These are phyloP conservation scores for Penicillium sp. DNA, from an alignment of 2,329 filamentous ascomycete species.

Conservation along the genomic window DNA sequence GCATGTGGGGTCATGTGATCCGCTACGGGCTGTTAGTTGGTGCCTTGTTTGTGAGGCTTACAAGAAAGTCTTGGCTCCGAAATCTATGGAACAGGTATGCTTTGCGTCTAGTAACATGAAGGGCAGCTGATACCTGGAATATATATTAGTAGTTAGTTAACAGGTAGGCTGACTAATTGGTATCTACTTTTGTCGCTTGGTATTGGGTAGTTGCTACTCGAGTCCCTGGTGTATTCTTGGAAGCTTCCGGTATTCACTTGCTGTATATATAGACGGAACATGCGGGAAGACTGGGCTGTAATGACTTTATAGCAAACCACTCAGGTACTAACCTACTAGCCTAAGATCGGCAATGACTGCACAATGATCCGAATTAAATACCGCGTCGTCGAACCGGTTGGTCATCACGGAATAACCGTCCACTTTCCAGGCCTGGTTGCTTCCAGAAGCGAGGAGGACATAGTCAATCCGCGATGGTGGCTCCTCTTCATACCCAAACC, in stretches of 20 bases:
- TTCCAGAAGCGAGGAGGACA: conserved; percentile 52
- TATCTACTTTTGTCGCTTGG: too few relatives aligned
- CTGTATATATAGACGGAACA: too few relatives aligned
- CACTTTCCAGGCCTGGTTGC: conserved; percentile 47
- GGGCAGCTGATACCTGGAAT: background rate
- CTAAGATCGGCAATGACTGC: conserved; percentile 61
- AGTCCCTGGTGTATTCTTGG: too few relatives aligned
- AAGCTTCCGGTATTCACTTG: too few relatives aligned
- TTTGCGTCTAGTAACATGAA: background rate
- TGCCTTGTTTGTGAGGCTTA: conserved; percentile 19
- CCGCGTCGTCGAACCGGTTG: conserved; percentile 62
- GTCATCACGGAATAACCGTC: conserved; percentile 59
- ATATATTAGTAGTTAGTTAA: too few relatives aligned
- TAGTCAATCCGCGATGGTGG: conserved; percentile 58
- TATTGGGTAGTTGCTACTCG: too few relatives aligned
- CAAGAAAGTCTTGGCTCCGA: background rate
- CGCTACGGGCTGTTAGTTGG: background rate
- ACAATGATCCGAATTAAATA: conserved; percentile 63
- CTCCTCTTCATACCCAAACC: conserved; percentile 54
- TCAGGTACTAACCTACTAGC: conserved; percentile 25
- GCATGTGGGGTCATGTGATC: conserved; percentile 29
- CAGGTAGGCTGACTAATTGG: too few relatives aligned
- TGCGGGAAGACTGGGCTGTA: too few relatives aligned
- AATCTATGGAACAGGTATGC: too few relatives aligned
- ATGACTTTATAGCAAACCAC: background rate